A percentile compares a stretch with the other conserved stretches of the same genome.
Conservation (phyloP, 768 basidiomycete species). For the Agrocybe praecox region DNA sequence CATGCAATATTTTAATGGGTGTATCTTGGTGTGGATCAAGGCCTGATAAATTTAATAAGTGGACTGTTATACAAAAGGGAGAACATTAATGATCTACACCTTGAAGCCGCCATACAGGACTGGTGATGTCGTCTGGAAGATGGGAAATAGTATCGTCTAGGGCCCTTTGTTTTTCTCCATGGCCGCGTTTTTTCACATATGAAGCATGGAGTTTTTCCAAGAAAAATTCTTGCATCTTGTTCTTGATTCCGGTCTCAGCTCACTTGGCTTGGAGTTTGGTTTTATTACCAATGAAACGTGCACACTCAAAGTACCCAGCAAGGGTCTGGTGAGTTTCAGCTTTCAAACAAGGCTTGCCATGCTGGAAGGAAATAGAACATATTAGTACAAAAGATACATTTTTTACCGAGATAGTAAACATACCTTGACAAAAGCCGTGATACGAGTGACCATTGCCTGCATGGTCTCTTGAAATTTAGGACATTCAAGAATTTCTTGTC, state of each 20-base stretch:
- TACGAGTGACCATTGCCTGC: constrained; percentile 18
- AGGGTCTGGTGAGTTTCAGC: constrained; percentile 18
- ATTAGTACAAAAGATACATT: too few species aligned
- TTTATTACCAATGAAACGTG: constrained; percentile 15
- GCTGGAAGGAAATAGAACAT: too few species aligned
- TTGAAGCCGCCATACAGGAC: constrained; percentile 33
- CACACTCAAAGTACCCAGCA: constrained; percentile 17
- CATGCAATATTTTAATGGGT: constrained; percentile 31
- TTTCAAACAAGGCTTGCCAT: constrained; percentile 9
- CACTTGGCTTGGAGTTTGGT: constrained; percentile 16
- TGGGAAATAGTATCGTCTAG: background rate
- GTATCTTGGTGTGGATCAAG: constrained; percentile 38
- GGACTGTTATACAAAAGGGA: background rate
- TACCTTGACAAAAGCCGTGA: constrained; percentile 26
- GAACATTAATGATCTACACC: constrained; percentile 14
- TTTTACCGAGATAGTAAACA: background rate
- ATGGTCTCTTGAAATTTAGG: background rate
- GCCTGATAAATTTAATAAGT: constrained; percentile 19
- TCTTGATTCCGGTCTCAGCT: constrained; percentile 33
- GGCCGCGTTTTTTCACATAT: background rate
- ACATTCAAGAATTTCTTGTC: background rate
- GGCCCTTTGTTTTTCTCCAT: constrained; percentile 1
- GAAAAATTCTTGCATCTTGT: constrained; percentile 30
- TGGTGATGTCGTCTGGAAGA: constrained; percentile 21
- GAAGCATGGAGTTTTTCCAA: constrained; percentile 20